A percentile compares a stretch with the other conserved stretches of the same genome.
These are phyloP conservation scores for Penicillium flavigenum DNA, from an alignment of 495 filamentous ascomycete species.

Conservation along the genomic window DNA sequence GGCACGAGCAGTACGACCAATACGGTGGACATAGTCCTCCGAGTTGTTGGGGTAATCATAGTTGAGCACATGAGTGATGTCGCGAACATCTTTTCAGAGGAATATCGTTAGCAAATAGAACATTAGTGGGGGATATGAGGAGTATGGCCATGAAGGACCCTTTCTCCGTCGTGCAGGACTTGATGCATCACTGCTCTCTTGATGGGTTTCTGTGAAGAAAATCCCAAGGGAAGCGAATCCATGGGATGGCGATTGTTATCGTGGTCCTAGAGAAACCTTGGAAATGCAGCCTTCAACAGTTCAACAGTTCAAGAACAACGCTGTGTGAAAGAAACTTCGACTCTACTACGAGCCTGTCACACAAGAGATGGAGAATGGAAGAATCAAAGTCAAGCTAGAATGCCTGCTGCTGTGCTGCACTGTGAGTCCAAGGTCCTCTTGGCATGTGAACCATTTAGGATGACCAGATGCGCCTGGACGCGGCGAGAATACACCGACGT, in stretches of 20 bases:
- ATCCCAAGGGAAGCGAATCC: conserved; percentile 52
- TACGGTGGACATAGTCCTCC: conserved; percentile 98
- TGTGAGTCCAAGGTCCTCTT: conserved; percentile 82
- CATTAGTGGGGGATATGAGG: conserved; percentile 43
- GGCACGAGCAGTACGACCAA: conserved; percentile 90
- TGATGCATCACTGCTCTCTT: conserved; percentile 69
- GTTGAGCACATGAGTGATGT: conserved; percentile 99
- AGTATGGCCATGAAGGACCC: conserved; percentile 53
- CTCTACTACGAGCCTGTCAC: conserved; percentile 71
- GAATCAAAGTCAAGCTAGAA: conserved; percentile 47
- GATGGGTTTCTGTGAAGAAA: conserved; percentile 61
- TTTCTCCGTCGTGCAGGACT: conserved; percentile 62
- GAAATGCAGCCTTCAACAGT: conserved; percentile 64
- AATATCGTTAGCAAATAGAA: conserved; percentile 72
- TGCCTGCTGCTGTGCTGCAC: conserved; percentile 72
- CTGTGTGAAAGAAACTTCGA: conserved; percentile 55
- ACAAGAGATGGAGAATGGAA: conserved; percentile 58
- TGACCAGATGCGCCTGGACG: conserved; percentile 79
- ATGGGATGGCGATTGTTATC: conserved; percentile 59
- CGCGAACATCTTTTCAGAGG: conserved; percentile 94
- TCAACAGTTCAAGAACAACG: conserved; percentile 70
- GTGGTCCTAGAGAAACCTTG: conserved; percentile 70
- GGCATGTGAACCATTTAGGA: conserved; percentile 66
- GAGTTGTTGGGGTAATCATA: conserved; percentile 99
- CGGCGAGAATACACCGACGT: conserved; percentile 67